Conservation (phyloP, 108 stramenopile species). For the Pseudonitzschia multistriata region DNA sequence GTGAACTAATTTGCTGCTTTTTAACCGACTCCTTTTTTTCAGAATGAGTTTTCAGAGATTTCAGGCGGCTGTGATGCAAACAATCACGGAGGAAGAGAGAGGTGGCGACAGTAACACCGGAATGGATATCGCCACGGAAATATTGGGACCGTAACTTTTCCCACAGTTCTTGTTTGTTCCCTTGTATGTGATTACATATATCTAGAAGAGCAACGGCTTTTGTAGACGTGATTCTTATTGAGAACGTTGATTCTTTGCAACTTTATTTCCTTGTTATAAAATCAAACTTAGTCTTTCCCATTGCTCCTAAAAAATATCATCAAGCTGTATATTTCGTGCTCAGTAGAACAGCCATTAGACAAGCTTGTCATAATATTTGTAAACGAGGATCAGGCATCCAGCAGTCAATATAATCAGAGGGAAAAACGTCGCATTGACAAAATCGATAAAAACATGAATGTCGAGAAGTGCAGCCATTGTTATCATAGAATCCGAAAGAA, state of each 20-base stretch:
- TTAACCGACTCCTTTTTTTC: background rate
- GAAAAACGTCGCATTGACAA: conserved; percentile 61
- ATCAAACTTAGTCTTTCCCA: too few relatives aligned
- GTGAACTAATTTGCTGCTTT: too few relatives aligned
- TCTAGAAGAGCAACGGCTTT: background rate
- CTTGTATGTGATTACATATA: background rate
- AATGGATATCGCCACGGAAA: background rate
- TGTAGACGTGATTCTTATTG: too few relatives aligned
- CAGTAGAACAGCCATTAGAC: conserved; percentile 25
- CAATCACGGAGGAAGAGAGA: conserved; percentile 17
- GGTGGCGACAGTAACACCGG: background rate
- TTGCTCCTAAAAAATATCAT: too few relatives aligned
- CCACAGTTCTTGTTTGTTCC: background rate
- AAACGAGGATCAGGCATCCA: conserved; percentile 37
- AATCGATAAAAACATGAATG: conserved; percentile 50
- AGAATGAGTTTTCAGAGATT: conserved; percentile 15
- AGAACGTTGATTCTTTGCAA: too few relatives aligned
- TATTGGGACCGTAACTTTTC: background rate
- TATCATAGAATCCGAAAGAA: conserved; percentile 62
- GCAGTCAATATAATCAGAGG: conserved; percentile 48
- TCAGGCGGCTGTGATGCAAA: conserved; percentile 3
- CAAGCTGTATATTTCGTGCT: too few relatives aligned
- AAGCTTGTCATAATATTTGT: conserved; percentile 35
- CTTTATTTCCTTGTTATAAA: too few relatives aligned
- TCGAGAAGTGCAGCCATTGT: conserved; percentile 49